Percentiles rank a stretch among this genome's conserved stretches.
Evolutionary conservation across 768 basidiomycete genomes (phyloP).

Genomic region (Boletus fagicola): DNA sequence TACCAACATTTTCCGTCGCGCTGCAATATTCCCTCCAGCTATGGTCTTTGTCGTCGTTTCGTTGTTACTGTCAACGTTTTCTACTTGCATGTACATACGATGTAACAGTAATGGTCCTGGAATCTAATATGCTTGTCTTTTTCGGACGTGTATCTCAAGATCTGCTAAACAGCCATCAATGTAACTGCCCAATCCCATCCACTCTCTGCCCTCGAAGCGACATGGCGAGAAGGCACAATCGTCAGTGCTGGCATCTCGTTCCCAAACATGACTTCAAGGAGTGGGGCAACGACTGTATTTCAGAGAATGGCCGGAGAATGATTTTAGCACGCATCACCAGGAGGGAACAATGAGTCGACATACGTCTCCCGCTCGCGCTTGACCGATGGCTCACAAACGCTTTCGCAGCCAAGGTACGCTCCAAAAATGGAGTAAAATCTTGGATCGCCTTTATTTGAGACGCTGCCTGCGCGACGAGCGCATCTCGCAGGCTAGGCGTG

Average conservation of each 20-base stretch:
- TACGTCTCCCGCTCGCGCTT: conserved; percentile 11
- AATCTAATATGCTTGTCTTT: background rate
- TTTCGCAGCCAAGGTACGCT: conserved; percentile 25
- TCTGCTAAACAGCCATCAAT: conserved; percentile 26
- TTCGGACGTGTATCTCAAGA: background rate
- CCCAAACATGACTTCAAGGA: conserved; percentile 24
- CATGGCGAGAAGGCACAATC: conserved; percentile 18
- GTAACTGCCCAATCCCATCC: conserved; percentile 32
- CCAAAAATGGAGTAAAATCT: conserved; percentile 21
- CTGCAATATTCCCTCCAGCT: conserved; percentile 6
- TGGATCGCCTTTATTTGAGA: conserved; percentile 13
- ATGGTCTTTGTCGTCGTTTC: background rate
- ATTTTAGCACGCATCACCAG: conserved; percentile 1
- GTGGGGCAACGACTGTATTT: conserved; percentile 17
- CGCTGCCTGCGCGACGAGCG: conserved; percentile 11
- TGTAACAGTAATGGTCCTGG: background rate
- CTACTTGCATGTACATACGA: conserved; percentile 1
- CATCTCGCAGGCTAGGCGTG: conserved; percentile 2
- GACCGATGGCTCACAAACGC: conserved; percentile 22
- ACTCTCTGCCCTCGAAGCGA: conserved; percentile 22
- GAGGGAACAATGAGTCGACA: conserved; percentile 6
- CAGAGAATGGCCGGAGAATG: background rate
- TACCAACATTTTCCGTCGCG: background rate
- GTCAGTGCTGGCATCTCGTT: conserved; percentile 29
- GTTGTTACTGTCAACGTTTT: background rate